phyloP scores from a whole-genome alignment of 768 basidiomycete species.

The Mycena alexandri region DNA sequence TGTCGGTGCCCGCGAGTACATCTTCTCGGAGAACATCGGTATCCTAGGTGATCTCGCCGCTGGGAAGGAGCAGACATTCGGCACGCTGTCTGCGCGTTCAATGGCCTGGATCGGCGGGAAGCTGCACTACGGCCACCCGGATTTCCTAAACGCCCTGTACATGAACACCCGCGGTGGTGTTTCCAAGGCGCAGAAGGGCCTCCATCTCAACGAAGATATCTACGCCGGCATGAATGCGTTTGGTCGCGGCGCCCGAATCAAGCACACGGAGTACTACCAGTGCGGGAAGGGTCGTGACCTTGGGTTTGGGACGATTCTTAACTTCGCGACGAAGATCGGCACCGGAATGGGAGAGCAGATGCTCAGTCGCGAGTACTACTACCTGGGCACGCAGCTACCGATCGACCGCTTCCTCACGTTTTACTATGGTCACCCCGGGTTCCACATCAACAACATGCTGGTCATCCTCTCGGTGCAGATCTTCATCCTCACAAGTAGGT shows the following conservation, averaged over 20 bases:
- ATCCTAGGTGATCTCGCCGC: conserved; percentile 98
- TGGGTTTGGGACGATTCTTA: conserved; percentile 98
- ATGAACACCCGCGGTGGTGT: conserved; percentile 99
- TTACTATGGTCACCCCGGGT: conserved; percentile 99
- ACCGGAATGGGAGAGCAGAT: conserved; percentile 99
- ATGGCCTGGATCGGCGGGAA: conserved; percentile 99
- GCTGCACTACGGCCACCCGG: conserved; percentile 98
- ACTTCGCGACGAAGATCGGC: conserved; percentile 99
- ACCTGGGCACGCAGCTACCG: conserved; percentile 96
- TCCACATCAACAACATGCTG: conserved; percentile 99
- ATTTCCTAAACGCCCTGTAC: conserved; percentile 97
- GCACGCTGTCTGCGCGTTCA: conserved; percentile 94
- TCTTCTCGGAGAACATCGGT: conserved; percentile 99
- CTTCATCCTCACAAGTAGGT: conserved; percentile 91
- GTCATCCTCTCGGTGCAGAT: conserved; percentile 97
- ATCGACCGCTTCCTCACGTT: conserved; percentile 99
- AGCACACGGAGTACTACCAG: conserved; percentile 99
- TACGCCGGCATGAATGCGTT: conserved; percentile 99
- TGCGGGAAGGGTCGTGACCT: conserved; percentile 99
- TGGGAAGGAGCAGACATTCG: conserved; percentile 99
- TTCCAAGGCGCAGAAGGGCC: conserved; percentile 98
- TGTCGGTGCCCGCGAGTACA: conserved; percentile 98
- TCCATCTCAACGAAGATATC: conserved; percentile 99
- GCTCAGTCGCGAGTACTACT: conserved; percentile 99
- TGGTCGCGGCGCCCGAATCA: conserved; percentile 96